These are phyloP conservation scores for Tolypocladium endophyticum DNA, from an alignment of 2,329 filamentous ascomycete species.

Conservation along the genomic window DNA sequence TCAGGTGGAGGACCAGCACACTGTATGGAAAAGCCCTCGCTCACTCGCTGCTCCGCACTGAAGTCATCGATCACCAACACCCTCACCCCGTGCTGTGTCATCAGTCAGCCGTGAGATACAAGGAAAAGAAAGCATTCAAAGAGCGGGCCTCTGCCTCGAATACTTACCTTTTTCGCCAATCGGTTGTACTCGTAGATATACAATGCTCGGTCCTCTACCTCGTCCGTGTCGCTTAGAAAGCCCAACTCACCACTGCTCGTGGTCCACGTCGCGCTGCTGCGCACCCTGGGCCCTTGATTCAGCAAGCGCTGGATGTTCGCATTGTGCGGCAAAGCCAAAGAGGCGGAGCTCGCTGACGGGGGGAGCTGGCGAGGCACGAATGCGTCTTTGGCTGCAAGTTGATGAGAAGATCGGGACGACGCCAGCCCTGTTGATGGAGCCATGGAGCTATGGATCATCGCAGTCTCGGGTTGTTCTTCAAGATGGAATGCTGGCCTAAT, in stretches of 20 bases:
- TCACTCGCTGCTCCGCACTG: constrained; percentile 19
- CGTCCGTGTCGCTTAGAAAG: constrained; percentile 36
- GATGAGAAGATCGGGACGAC: constrained; percentile 7
- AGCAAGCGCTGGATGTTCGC: constrained; percentile 13
- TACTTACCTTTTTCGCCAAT: constrained; percentile 43
- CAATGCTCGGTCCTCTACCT: constrained; percentile 33
- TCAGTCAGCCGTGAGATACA: not conserved
- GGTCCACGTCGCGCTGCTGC: constrained; percentile 46
- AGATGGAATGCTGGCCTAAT: constrained; percentile 1
- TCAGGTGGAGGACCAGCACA: not conserved
- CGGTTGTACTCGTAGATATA: constrained; percentile 51
- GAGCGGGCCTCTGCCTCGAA: not conserved
- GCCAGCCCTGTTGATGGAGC: constrained; percentile 17
- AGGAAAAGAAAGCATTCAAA: no score
- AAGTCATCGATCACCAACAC: constrained; percentile 25
- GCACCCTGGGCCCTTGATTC: constrained; percentile 12
- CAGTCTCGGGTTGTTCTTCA: not conserved
- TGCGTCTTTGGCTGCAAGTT: constrained; percentile 7
- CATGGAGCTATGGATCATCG: constrained; percentile 8
- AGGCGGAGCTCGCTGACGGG: constrained; percentile 15
- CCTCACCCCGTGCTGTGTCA: constrained; percentile 41
- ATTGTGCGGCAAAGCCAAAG: constrained; percentile 14
- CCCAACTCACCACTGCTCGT: constrained; percentile 41
- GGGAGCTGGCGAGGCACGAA: constrained; percentile 7
- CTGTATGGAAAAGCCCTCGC: constrained; percentile 7